Evolutionary conservation across 148 eudicot species (phyloP).

Genomic region (Tetragonia tetragonoides): DNA sequence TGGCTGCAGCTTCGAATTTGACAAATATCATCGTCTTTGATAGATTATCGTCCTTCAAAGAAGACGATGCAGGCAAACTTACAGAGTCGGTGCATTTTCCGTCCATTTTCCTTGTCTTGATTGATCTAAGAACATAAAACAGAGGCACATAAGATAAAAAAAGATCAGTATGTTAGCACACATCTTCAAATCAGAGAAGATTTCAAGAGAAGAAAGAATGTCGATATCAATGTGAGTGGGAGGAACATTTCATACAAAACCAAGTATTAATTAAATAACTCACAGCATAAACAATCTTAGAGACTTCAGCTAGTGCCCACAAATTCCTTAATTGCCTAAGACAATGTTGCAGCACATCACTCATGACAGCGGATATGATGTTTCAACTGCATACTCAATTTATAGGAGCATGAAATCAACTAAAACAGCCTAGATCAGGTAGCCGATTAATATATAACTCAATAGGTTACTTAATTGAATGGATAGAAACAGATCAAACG

Average conservation of each 20-base stretch:
- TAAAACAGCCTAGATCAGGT: background rate
- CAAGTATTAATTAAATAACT: background rate
- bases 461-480: background rate
- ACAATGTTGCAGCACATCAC: background rate
- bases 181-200: background rate
- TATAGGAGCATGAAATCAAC: background rate
- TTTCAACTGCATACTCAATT: background rate
- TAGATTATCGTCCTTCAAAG: background rate
- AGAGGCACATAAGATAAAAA: background rate
- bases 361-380: background rate
- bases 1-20: background rate
- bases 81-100: background rate
- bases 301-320: background rate
- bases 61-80: slow-evolving; percentile 3
- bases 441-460: background rate
- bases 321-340: background rate
- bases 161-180: background rate
- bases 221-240: background rate
- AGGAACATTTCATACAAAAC: background rate
- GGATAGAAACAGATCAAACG: background rate
- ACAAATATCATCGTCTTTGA: background rate
- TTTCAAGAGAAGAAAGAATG: background rate
- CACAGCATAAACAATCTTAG: background rate
- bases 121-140: background rate
- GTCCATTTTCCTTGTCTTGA: background rate